Evolutionary conservation across 2,329 filamentous ascomycete genomes (phyloP).

Genomic region (Ophiocordyceps camponoti-saundersi): DNA sequence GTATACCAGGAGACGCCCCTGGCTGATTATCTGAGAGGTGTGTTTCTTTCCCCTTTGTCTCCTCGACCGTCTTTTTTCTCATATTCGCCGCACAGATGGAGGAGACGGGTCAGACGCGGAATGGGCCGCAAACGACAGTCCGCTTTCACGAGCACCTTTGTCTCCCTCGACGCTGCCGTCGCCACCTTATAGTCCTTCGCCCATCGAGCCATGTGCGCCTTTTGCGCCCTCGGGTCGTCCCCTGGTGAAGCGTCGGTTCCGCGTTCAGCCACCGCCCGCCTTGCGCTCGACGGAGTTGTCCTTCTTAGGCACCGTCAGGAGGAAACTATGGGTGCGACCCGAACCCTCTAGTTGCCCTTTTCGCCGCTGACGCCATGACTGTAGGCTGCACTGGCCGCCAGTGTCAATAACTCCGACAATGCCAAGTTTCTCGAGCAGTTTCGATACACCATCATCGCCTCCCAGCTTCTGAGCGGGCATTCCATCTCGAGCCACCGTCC

Average conservation of each 20-base stretch:
- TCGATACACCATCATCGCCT: constrained; percentile 82
- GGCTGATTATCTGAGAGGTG: constrained; percentile 80
- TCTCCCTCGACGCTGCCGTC: constrained; percentile 13
- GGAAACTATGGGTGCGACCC: constrained; percentile 32
- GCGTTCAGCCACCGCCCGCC: constrained; percentile 25
- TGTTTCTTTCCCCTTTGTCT: constrained; percentile 2
- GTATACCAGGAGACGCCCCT: constrained; percentile 77
- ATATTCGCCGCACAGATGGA: constrained; percentile 21
- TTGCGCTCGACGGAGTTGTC: constrained; percentile 22
- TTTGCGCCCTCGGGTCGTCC: constrained; percentile 42
- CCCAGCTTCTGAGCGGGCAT: constrained; percentile 66
- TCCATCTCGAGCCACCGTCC: constrained; percentile 25
- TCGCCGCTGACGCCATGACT: neutral
- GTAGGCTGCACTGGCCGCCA: constrained; percentile 53
- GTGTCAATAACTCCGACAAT: constrained; percentile 62
- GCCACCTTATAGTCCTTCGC: constrained; percentile 25
- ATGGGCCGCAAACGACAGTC: constrained; percentile 26
- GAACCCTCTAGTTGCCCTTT: neutral
- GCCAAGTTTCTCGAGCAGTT: constrained; percentile 81
- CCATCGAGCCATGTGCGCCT: constrained; percentile 7
- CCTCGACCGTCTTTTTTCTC: neutral
- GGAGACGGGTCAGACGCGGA: constrained; percentile 26
- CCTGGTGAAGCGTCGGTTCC: constrained; percentile 34
- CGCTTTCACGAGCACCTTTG: constrained; percentile 15
- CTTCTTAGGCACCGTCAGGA: constrained; percentile 26